Evolutionary conservation across 169 alveolate species (phyloP), one percentile per base, ranked within the genome.

Genomic region (Sarcocystis neurona): DNA sequence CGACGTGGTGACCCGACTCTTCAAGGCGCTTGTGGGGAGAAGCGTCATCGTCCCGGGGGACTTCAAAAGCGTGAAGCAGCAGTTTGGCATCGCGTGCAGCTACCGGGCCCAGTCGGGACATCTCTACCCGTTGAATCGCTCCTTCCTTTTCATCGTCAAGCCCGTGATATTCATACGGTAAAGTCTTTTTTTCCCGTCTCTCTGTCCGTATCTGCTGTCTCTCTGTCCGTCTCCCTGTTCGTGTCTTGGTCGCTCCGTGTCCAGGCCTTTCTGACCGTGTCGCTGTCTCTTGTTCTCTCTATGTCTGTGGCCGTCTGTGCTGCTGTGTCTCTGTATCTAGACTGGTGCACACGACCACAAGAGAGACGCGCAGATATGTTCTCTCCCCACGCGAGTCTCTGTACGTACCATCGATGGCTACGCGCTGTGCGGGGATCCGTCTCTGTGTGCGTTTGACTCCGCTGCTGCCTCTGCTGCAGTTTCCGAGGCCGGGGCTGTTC

Each of bases 81-180:
- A 93, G 66, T 93, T 94, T 74, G 92, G 96, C 47, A 95, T 98
- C 53, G 96, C 98, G 79, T 98, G 99, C 94, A 97, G 99, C 63
- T 97, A 97, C 90, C 97, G 97, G 90, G 99, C 99, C 3, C 96
- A 96, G 50, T 98, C 98, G 88, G 99, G 99, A 23, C 98, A 96
- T 78, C 93, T 98, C 50, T 98, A 97, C 89, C 99, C 99, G 23
- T 95, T 98, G 82, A 96, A 97, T 92, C 97, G 97, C 75, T 95
- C 98, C 60, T 94, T 98, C 77, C 95, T 98, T 44, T 98, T 97
- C 94, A 97, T 98, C 53, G 97, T 96, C 82, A 98, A 98, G 91
- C 99, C 99, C 39, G 99, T 98, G 60, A 96, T 97, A 41, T 96
- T 97, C 94, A 96, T 98, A 89, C 94, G 98, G 92, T 96, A 18